A percentile compares a stretch with the other conserved stretches of the same genome.
These are phyloP conservation scores for Baorangia bicolor DNA, from an alignment of 768 basidiomycete genomes.

Conservation along the genomic window DNA sequence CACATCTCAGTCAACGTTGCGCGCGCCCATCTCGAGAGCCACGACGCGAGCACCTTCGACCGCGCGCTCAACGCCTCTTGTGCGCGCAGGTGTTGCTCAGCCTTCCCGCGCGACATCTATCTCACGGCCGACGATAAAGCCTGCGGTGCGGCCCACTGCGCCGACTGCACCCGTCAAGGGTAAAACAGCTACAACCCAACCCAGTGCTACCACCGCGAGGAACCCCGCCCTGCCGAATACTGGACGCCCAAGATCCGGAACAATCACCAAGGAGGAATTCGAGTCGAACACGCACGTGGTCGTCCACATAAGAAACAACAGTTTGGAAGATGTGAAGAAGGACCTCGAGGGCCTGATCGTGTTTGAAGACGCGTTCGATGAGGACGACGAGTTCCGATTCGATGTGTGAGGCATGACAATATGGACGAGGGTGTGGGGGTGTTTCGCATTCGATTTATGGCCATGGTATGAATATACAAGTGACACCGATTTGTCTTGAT, in stretches of 20 bases:
- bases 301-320: constrained; percentile 17
- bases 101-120: constrained; percentile 7
- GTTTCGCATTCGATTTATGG: constrained; percentile 15
- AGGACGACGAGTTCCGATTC: constrained; percentile 32
- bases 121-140: constrained; percentile 8
- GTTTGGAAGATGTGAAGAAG: constrained; percentile 32
- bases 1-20: constrained; percentile 21
- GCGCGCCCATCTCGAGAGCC: constrained; percentile 15
- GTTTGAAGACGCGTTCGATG: constrained; percentile 28
- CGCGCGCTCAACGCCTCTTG: constrained; percentile 18
- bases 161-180: constrained; percentile 1
- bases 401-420: constrained; percentile 17
- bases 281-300: constrained; percentile 22
- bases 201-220: background rate
- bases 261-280: constrained; percentile 25
- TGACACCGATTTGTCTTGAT: constrained; percentile 3
- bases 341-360: constrained; percentile 31
- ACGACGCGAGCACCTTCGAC: constrained; percentile 21
- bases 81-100: constrained; percentile 1
- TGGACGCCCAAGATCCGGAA: constrained; percentile 23
- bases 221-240: background rate
- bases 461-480: constrained; percentile 5
- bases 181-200: constrained; percentile 6
- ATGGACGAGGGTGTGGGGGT: background rate
- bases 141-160: constrained; percentile 7